Percentiles rank a stretch among this genome's conserved stretches.
Evolutionary conservation across 768 basidiomycete genomes (phyloP).

Genomic region (Suillus americanus): DNA sequence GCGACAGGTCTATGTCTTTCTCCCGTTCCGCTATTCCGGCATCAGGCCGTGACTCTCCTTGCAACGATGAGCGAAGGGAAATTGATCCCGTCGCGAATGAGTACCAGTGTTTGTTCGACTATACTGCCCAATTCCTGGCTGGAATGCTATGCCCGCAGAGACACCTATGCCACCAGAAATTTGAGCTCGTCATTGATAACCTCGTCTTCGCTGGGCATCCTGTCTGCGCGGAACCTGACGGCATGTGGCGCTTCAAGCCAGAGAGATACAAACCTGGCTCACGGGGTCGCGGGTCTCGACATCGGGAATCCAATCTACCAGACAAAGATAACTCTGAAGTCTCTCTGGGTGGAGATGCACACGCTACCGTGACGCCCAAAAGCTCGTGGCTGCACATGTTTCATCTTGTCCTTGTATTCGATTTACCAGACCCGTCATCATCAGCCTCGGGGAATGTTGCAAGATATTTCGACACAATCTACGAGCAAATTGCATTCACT

Average conservation of each 20-base stretch:
- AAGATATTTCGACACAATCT: conserved; percentile 84
- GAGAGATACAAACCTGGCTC: conserved; percentile 53
- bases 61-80: conserved; percentile 40
- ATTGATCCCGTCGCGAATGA: conserved; percentile 41
- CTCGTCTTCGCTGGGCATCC: conserved; percentile 95
- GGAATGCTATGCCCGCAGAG: conserved; percentile 75
- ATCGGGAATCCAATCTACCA: conserved; percentile 35
- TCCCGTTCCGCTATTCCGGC: conserved; percentile 44
- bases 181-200: conserved; percentile 89
- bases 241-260: conserved; percentile 72
- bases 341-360: conserved; percentile 37
- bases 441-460: conserved; percentile 74
- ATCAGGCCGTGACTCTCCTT: conserved; percentile 53
- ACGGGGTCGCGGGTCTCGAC: conserved; percentile 57
- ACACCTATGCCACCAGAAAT: conserved; percentile 89
- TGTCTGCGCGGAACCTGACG: conserved; percentile 74
- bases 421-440: conserved; percentile 88
- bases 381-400: conserved; percentile 70
- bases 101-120: conserved; percentile 76
- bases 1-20: conserved; percentile 54
- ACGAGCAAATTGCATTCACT: conserved; percentile 86
- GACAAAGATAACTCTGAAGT: conserved; percentile 34
- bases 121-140: conserved; percentile 78
- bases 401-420: conserved; percentile 84
- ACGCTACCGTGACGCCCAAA: conserved; percentile 21